Evolutionary conservation across 2,329 filamentous ascomycete genomes (phyloP).

Genomic region (Cordyceps javanica): DNA sequence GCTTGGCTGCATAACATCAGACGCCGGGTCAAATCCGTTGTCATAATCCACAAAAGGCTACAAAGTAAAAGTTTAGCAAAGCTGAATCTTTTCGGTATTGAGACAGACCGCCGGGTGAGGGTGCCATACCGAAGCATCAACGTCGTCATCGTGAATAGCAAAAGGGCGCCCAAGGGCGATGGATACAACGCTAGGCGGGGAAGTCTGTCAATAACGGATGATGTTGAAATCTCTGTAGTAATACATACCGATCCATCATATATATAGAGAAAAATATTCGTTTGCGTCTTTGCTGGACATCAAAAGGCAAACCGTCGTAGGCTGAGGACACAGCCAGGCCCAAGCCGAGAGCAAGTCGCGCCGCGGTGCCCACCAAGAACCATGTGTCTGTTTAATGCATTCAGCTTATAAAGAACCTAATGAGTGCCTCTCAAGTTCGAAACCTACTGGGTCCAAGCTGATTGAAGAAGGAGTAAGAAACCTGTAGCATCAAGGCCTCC

Average conservation of each 20-base stretch:
- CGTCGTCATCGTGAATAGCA: background rate
- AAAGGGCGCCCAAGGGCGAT: background rate
- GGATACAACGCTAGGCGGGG: background rate
- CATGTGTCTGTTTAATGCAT: conserved; percentile 37
- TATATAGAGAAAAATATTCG: conserved; percentile 41
- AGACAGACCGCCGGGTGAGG: no score
- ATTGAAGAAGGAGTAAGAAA: conserved; percentile 44
- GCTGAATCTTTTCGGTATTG: no score
- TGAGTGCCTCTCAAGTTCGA: no score
- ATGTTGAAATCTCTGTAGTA: no score
- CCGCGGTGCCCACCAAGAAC: conserved; percentile 39
- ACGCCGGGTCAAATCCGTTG: no score
- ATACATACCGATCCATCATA: conserved; percentile 41
- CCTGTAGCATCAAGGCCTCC: conserved; percentile 38
- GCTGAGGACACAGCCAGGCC: conserved; percentile 32
- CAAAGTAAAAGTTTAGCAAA: no score
- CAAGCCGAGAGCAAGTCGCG: conserved; percentile 37
- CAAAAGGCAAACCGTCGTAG: conserved; percentile 27
- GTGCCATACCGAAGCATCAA: no score
- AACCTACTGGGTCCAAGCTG: conserved; percentile 38
- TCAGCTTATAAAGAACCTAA: no score
- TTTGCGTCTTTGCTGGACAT: conserved; percentile 33
- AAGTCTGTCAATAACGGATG: background rate
- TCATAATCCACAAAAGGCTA: no score
- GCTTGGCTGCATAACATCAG: no score